A percentile compares a stretch with the other conserved stretches of the same genome.
Evolutionary conservation across 352 stramenopile species (phyloP).

Genomic region (Thalassiosira hispida): DNA sequence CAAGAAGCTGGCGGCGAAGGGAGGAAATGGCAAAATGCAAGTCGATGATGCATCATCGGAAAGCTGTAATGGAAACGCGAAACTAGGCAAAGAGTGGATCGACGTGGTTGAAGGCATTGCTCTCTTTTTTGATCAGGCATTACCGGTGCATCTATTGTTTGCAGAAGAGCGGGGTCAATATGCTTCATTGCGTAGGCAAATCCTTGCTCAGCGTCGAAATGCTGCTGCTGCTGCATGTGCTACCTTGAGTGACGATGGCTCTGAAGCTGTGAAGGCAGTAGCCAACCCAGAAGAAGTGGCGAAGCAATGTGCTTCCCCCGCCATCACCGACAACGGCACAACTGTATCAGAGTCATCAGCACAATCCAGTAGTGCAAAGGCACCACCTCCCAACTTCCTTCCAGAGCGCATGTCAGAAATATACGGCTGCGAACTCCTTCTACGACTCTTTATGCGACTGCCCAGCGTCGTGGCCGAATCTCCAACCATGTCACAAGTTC

Average conservation of each 20-base stretch:
- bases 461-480: slow-evolving; percentile 48
- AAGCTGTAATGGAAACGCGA: slow-evolving; percentile 3
- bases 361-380: not conserved
- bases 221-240: slow-evolving; percentile 10
- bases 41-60: slow-evolving; percentile 13
- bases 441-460: slow-evolving; percentile 63
- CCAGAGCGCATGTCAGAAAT: slow-evolving; percentile 51
- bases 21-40: slow-evolving; percentile 25
- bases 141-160: slow-evolving; percentile 72
- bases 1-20: not conserved
- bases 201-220: slow-evolving; percentile 34
- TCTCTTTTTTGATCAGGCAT: slow-evolving; percentile 73
- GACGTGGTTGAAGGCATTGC: slow-evolving; percentile 72
- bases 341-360: not conserved
- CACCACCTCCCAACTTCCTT: slow-evolving; percentile 17
- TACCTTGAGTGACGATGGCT: not conserved
- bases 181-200: slow-evolving; percentile 28
- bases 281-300: not conserved
- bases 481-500: slow-evolving; percentile 34
- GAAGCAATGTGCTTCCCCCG: not conserved
- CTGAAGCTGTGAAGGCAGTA: too few species aligned
- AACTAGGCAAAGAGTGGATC: slow-evolving; percentile 64
- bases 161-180: slow-evolving; percentile 61
- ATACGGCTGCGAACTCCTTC: slow-evolving; percentile 73
- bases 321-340: not conserved